Percentiles rank a stretch among this genome's conserved stretches.
phyloP scores from a whole-genome alignment of 345 rosid genomes.

The Boechera stricta region DNA sequence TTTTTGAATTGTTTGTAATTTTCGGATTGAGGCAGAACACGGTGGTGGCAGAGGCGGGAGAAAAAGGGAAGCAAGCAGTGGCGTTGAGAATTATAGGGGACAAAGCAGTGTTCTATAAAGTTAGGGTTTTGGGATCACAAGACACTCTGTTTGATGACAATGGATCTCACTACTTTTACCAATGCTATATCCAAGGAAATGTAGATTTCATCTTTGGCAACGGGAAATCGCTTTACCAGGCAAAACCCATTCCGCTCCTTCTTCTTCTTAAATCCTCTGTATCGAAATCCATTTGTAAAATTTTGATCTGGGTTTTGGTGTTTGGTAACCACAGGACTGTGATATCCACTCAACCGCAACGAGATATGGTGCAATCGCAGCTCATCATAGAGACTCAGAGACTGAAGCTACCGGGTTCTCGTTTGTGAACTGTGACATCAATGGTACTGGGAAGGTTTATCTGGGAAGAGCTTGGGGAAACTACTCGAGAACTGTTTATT shows the following conservation, averaged over 20 bases:
- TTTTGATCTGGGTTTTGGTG: background rate
- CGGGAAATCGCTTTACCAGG: conserved; percentile 80
- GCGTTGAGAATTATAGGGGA: conserved; percentile 75
- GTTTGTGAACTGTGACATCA: conserved; percentile 69
- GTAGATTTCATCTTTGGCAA: conserved; percentile 89
- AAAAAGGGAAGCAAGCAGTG: conserved; percentile 78
- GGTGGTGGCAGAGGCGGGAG: conserved; percentile 70
- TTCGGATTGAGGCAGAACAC: conserved; percentile 62
- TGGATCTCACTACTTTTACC: conserved; percentile 82
- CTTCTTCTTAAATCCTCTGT: background rate
- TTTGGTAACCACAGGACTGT: conserved; percentile 58
- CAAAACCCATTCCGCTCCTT: background rate
- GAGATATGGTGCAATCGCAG: conserved; percentile 75
- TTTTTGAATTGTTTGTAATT: background rate
- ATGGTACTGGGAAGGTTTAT: conserved; percentile 75
- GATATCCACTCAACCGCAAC: conserved; percentile 70
- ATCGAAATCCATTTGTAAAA: background rate
- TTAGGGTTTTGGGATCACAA: conserved; percentile 77
- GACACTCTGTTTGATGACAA: conserved; percentile 84
- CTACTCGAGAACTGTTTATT: conserved; percentile 73
- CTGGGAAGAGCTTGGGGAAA: conserved; percentile 97
- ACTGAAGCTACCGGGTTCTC: conserved; percentile 80
- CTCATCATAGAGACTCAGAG: conserved; percentile 76
- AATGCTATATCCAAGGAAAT: conserved; percentile 72
- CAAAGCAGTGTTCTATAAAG: conserved; percentile 79